phyloP scores from a whole-genome alignment of 2,329 filamentous ascomycete genomes.

The Sclerotinia glacialis region DNA sequence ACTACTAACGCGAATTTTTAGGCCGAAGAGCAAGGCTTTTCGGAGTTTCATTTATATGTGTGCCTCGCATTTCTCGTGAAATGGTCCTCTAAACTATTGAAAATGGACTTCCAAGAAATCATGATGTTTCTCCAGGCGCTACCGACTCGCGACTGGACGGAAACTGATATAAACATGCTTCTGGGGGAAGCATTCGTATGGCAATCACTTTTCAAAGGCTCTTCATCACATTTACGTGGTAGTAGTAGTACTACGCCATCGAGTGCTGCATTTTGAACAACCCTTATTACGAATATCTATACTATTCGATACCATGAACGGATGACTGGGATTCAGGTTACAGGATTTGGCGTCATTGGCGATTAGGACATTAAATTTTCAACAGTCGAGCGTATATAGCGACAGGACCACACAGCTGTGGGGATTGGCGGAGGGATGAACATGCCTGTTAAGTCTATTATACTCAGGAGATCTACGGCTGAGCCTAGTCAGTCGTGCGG shows the following conservation, averaged over 20 bases:
- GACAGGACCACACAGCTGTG: neutral
- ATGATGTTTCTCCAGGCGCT: conserved; percentile 99
- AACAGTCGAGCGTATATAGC: neutral
- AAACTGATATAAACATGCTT: conserved; percentile 95
- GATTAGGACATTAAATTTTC: neutral
- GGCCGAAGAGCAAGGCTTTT: conserved; percentile 98
- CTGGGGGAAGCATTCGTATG: conserved; percentile 97
- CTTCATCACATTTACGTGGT: conserved; percentile 78
- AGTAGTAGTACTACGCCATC: conserved; percentile 39
- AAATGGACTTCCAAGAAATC: conserved; percentile 97
- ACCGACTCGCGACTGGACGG: conserved; percentile 90
- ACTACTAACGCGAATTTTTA: conserved; percentile 41
- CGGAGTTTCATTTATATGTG: conserved; percentile 96
- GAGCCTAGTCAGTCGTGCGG: neutral
- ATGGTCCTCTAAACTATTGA: conserved; percentile 91
- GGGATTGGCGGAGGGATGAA: neutral
- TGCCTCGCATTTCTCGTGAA: conserved; percentile 97
- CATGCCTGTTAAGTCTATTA: neutral
- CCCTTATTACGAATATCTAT: neutral
- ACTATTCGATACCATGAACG: neutral
- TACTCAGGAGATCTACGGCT: neutral
- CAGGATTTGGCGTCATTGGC: conserved; percentile 15
- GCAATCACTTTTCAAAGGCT: conserved; percentile 96
- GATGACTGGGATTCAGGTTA: neutral
- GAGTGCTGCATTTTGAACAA: conserved; percentile 1